These are phyloP conservation scores for Lichtheimia hyalospora DNA, from an alignment of 371 early-diverging fungal genomes.

Conservation along the genomic window DNA sequence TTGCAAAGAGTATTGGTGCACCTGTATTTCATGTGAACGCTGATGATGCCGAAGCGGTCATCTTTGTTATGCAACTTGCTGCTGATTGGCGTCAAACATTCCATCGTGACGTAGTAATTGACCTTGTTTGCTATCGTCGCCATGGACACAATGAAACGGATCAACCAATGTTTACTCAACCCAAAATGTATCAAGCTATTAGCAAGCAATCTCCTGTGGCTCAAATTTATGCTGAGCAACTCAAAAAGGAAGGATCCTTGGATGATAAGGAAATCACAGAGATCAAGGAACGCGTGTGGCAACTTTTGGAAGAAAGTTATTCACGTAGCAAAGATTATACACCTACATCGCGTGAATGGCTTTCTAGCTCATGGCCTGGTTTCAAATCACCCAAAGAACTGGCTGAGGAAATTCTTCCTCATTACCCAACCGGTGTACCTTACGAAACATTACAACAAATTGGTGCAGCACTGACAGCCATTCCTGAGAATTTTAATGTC, in stretches of 20 bases:
- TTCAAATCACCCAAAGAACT: slow-evolving; percentile 83
- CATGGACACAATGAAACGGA: slow-evolving; percentile 99
- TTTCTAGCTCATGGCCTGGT: slow-evolving; percentile 89
- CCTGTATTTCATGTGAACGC: slow-evolving; percentile 98
- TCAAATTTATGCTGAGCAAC: slow-evolving; percentile 80
- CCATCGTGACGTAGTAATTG: slow-evolving; percentile 95
- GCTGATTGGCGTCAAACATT: slow-evolving; percentile 94
- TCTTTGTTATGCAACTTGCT: slow-evolving; percentile 90
- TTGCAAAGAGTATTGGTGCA: slow-evolving; percentile 94
- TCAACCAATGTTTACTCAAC: slow-evolving; percentile 98
- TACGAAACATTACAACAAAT: slow-evolving; percentile 75
- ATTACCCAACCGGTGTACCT: slow-evolving; percentile 81
- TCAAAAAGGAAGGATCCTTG: slow-evolving; percentile 83
- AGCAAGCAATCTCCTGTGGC: slow-evolving; percentile 80
- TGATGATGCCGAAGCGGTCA: slow-evolving; percentile 96
- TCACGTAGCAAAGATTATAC: slow-evolving; percentile 86
- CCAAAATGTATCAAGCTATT: slow-evolving; percentile 94
- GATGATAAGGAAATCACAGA: slow-evolving; percentile 79
- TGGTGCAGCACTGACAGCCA: slow-evolving; percentile 77
- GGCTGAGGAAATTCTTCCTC: slow-evolving; percentile 66
- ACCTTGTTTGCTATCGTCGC: slow-evolving; percentile 95
- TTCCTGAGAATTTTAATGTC: slow-evolving; percentile 84
- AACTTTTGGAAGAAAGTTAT: slow-evolving; percentile 89
- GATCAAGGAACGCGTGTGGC: slow-evolving; percentile 90
- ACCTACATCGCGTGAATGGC: slow-evolving; percentile 90